Evolutionary conservation across 169 alveolate genomes (phyloP), one percentile per base, ranked within the genome.

Genomic region (Plasmodium vinckei): DNA sequence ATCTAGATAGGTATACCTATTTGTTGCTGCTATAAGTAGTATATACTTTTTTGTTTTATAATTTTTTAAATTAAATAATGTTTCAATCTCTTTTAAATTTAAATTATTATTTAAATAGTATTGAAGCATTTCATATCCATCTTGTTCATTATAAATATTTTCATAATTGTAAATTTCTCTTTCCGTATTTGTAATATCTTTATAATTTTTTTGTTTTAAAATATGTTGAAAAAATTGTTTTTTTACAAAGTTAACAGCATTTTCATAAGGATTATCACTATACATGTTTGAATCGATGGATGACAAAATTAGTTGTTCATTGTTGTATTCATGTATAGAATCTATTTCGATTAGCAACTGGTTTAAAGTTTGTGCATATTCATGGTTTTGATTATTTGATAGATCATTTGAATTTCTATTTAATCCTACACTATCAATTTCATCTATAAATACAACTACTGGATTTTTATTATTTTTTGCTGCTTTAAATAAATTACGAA

Each of bases 11-110:
- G 46, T 39, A 46, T 84, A 84, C 27, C 91, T 70, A 23, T 84
- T 84, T 1, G 91, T 84, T 9, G 91, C 91, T 25, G 70, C 91
- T 23, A 84, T 84, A 69, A 84, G 53, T 19, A 84, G 46, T 61
- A 84, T 69, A 60, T 56, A 84, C 17, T 69, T 69, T 10, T 72
- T 42, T 2, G 69, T 47, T 46, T 61, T 44, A 51, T 57, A 51
- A 9, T 33, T 84, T 60, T 63, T 84, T 44, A 84, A 51, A 51
- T 84, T 84, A 72, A 84, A 84, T 5, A 84, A 6, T 0, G 39
- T 73, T 64, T 84, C 91, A 12, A 84, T 42, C 17, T 84, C 91
- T 49, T 56, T 61, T 33, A 84, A 42, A 47, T 47, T 69, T 2
- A 69, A 9, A 51, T 84, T 65, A 39, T 84, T 84, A 25, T 69